Conservation (phyloP, 257 asterid genomes). For the Sherardia arvensis region DNA sequence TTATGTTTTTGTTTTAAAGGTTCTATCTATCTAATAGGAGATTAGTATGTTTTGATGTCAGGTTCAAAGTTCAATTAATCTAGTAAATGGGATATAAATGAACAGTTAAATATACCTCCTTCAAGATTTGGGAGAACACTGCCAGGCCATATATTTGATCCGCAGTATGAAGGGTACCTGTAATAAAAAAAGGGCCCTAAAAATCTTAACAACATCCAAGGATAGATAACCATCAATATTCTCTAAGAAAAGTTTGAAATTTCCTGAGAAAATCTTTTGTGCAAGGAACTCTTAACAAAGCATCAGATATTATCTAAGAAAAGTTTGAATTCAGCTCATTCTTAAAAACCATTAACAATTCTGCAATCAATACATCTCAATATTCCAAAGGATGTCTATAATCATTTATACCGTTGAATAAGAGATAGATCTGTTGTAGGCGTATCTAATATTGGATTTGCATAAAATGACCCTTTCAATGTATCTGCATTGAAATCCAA, state of each 20-base stretch:
- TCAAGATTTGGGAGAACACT: constrained; percentile 76
- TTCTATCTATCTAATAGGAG: neutral
- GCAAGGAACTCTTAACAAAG: neutral
- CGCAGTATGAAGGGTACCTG: constrained; percentile 90
- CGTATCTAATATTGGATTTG: constrained; percentile 65
- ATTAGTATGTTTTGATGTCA: neutral
- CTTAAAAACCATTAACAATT: neutral
- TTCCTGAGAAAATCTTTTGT: neutral
- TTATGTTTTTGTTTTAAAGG: neutral
- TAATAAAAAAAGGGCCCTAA: constrained; percentile 6
- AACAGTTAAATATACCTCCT: constrained; percentile 34
- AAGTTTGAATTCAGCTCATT: neutral
- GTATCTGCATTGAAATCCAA: constrained; percentile 39
- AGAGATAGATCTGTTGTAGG: constrained; percentile 63
- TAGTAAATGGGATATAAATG: neutral
- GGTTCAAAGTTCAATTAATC: neutral
- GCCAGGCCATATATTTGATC: constrained; percentile 75
- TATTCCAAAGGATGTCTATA: neutral
- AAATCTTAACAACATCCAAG: constrained; percentile 8
- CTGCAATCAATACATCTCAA: neutral
- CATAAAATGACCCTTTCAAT: constrained; percentile 85
- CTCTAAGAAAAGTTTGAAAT: neutral
- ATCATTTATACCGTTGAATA: constrained; percentile 40
- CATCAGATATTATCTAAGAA: neutral
- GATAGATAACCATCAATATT: neutral